Conservation (phyloP, 1,284 basidiomycete species). For the Cutaneotrichosporon cavernicola region DNA sequence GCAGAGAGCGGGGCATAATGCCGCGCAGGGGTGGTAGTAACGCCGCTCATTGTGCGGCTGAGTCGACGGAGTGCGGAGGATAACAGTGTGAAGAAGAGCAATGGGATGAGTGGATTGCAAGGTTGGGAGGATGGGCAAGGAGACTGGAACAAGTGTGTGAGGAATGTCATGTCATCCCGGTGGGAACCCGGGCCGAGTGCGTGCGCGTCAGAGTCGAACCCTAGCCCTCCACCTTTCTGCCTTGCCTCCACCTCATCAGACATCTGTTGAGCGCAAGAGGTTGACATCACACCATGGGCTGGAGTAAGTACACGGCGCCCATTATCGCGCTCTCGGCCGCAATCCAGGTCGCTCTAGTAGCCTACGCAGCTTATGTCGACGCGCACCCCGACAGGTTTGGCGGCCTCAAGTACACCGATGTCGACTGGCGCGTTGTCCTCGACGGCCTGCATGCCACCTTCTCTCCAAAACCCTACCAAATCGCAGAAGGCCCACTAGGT, state of each 20-base stretch:
- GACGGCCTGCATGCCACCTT: conserved; percentile 66
- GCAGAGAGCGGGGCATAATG: conserved; percentile 63
- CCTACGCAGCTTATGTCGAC: conserved; percentile 47
- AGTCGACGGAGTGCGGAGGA: neutral
- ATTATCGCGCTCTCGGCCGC: conserved; percentile 27
- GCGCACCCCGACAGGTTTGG: conserved; percentile 43
- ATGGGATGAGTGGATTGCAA: neutral
- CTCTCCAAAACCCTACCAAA: neutral
- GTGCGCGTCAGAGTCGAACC: neutral
- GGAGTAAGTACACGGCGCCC: conserved; percentile 1
- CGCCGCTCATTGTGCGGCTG: conserved; percentile 9
- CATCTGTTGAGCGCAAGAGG: neutral
- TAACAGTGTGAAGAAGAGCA: neutral
- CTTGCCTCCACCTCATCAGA: neutral
- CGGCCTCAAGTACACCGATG: conserved; percentile 85
- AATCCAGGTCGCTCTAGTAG: conserved; percentile 39
- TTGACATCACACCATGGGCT: conserved; percentile 2
- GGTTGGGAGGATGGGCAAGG: neutral
- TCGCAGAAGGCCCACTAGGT: conserved; percentile 13
- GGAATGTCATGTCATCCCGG: neutral
- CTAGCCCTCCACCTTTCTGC: neutral
- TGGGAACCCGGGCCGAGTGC: neutral
- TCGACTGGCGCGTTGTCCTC: conserved; percentile 94
- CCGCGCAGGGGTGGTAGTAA: conserved; percentile 1
- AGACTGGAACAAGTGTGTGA: neutral